Evolutionary conservation across 129 eudicot genomes (phyloP), one percentile per base, ranked within the genome.

Genomic region (Heracleum sosnowskyi): DNA sequence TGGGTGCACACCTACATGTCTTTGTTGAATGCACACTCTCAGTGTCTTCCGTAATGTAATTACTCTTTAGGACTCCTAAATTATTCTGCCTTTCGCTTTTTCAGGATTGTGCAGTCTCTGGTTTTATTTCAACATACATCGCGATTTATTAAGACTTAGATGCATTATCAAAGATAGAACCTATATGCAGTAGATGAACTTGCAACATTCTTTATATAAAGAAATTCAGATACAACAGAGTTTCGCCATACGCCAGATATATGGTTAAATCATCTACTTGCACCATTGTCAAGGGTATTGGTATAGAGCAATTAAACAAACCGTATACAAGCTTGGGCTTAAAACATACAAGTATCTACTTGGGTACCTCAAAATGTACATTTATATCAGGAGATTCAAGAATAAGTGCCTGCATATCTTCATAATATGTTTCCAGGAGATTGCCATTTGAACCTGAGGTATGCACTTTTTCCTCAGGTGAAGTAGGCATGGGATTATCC

Each of bases 331-430:
- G 64, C 31, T 31, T 31, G 36, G 24, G 40, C 39, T n/a, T 17
- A 66, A 0, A 66, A 8, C n/a, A 22, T 29, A 70, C 36, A 72
- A 40, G 31, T 39, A 73, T 41, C 35, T 73, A 73, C 18, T 26
- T 8, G 33, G 31, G 55, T 28, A 42, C 28, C 76, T 73, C 36
- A n/a, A 73, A 73, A 41, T 73, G 36, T 1, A 73, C 76, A 1
- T 73, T 11, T 42, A 73, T 26, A 0, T 57, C 76, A 42, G 76
- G 55, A 73, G 57, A 41, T 41, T 73, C 76, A 26, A 73, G 37
- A 73, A 73, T 31, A 42, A 73, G 76, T 26, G 76, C 18, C 55
- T 42, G 76, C 18, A 42, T 41, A 42, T 73, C 57, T 17, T 16
- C 51, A 28, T 41, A 42, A 42, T 41, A 73, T 8, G 76, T 73